Evolutionary conservation across 225 moss, liverwort and hornwort species (phyloP), one percentile per base, ranked within the genome.

Genomic region (Pseudisothecium myosuroides): DNA sequence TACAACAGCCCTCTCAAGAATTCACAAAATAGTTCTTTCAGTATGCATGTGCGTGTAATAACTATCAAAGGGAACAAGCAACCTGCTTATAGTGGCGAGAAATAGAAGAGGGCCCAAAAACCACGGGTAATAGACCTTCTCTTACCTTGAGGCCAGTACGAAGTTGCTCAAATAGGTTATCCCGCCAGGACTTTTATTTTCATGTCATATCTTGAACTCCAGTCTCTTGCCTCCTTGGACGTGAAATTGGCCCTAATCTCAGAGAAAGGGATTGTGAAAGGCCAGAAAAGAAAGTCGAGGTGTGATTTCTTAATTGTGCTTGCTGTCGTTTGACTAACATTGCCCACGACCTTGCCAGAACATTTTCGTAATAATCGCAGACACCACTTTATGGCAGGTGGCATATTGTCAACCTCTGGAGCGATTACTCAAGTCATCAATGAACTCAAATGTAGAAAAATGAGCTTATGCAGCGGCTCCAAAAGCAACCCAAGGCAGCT

Each of bases 201-300:
- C 66, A 87, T 45, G 68, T 47, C 77, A 90, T 88, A 64, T 73
- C 87, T 94, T 87, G 88, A 94, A 85, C 77, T 91, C 93, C 93
- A 94, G 86, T 88, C 90, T 64, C 69, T 84, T 52, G 76, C 67
- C 78, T 85, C 88, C 84, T 87, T 88, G 78, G 85, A 90, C 65
- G 71, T 60, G 66, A 83, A 80, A 62, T n/a, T 75, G 55, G 69
- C 65, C 81, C 76, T 88, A 55, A 55, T 83, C 81, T 91, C 92
- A 49, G 47, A 76, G 80, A 76, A 71, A 72, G 92, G 61, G 55
- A 76, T 77, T 39, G 90, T 75, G 87, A 94, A 92, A 91, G 94
- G 94, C 94, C 94, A 94, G 87, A 94, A 94, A 59, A 94, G 90
- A 85, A 92, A 94, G 74, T 87, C 85, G 55, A 92, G 69, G 64